Conservation (phyloP, 2,329 filamentous ascomycete species). For the Emergomyces orientalis region DNA sequence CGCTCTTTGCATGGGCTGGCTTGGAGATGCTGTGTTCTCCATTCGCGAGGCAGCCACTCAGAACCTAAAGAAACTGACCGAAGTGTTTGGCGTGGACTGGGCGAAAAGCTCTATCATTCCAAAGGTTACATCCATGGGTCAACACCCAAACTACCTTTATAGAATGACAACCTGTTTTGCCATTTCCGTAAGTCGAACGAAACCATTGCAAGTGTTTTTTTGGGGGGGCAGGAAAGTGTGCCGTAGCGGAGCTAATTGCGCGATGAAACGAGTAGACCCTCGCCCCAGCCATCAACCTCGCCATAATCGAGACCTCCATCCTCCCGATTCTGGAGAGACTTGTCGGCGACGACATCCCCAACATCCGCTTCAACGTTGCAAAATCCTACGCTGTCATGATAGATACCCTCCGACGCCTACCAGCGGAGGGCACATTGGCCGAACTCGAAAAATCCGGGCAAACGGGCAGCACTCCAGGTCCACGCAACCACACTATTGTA, state of each 20-base stretch:
- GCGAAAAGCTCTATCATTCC: conserved; percentile 94
- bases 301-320: conserved; percentile 86
- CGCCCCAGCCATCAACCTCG: conserved; percentile 81
- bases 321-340: conserved; percentile 94
- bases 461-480: conserved; percentile 45
- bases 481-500: conserved; percentile 68
- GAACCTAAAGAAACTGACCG: conserved; percentile 95
- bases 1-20: conserved; percentile 94
- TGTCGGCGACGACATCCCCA: conserved; percentile 88
- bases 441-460: conserved; percentile 70
- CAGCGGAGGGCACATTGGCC: conserved; percentile 76
- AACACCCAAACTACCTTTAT: conserved; percentile 97
- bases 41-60: conserved; percentile 95
- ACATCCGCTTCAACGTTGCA: conserved; percentile 98
- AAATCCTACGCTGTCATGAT: conserved; percentile 93
- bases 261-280: conserved; percentile 59
- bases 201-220: not conserved
- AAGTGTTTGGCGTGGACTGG: conserved; percentile 98
- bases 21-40: conserved; percentile 96
- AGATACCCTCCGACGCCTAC: conserved; percentile 81
- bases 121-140: conserved; percentile 97
- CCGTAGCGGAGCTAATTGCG: not conserved
- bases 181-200: conserved; percentile 65
- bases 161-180: conserved; percentile 99
- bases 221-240: not conserved